Evolutionary conservation across 176 grass and related monocot species (phyloP).

Genomic region (Lolium multiflorum): DNA sequence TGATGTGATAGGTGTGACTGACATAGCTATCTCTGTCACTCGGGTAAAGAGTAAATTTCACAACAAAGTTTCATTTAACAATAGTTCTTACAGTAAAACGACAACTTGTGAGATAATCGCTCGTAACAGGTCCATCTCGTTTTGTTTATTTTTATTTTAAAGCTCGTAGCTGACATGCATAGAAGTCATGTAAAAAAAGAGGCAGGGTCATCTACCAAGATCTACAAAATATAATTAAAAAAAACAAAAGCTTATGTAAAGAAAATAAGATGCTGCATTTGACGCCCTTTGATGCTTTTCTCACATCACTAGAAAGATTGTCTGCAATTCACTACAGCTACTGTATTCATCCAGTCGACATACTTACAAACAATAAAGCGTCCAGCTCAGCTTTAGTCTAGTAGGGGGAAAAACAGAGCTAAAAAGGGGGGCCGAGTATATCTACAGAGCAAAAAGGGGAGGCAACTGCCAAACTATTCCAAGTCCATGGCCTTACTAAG

Average conservation of each 20-base stretch:
- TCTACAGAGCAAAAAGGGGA: slow-evolving; percentile 23
- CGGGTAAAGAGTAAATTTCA: too few relatives aligned
- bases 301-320: not conserved
- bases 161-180: too few relatives aligned
- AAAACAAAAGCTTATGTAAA: not conserved
- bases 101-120: too few relatives aligned
- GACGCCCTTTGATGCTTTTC: not conserved
- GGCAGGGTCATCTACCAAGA: too few relatives aligned
- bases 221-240: not conserved
- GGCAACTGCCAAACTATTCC: not conserved
- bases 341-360: not conserved
- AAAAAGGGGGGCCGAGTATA: not conserved
- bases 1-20: too few relatives aligned
- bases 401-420: not conserved
- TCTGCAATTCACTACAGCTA: not conserved
- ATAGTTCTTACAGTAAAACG: too few relatives aligned
- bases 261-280: not conserved
- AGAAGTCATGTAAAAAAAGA: too few relatives aligned
- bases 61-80: too few relatives aligned
- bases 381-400: slow-evolving; percentile 4
- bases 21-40: too few relatives aligned
- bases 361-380: slow-evolving; percentile 23
- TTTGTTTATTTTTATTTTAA: too few relatives aligned
- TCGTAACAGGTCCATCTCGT: too few relatives aligned
- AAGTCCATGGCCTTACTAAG: not conserved